A percentile compares a stretch with the other conserved stretches of the same genome.
phyloP scores from a whole-genome alignment of 2,329 filamentous ascomycete species.

The Pyricularia pennisetigena region DNA sequence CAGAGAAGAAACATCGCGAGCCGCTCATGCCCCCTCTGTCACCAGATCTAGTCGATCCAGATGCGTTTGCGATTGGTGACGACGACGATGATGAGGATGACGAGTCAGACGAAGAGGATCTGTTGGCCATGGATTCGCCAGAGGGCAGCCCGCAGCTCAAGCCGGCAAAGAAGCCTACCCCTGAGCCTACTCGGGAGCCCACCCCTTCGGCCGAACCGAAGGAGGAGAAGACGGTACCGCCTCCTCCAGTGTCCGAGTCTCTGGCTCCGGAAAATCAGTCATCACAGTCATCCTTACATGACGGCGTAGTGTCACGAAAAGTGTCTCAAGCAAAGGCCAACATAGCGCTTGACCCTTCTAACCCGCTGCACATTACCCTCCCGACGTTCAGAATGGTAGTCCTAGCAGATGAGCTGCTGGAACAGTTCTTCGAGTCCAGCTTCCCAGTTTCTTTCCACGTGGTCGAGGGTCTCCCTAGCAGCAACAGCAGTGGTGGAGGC shows the following conservation, averaged over 20 bases:
- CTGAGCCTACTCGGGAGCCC: not conserved
- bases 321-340: slow-evolving; percentile 64
- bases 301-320: slow-evolving; percentile 21
- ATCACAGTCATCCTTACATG: slow-evolving; percentile 13
- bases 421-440: slow-evolving; percentile 95
- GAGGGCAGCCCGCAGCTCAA: slow-evolving; percentile 25
- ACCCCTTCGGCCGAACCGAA: not conserved
- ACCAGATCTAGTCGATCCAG: slow-evolving; percentile 20
- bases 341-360: slow-evolving; percentile 80
- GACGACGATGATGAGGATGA: slow-evolving; percentile 52
- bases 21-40: slow-evolving; percentile 7
- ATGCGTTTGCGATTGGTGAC: slow-evolving; percentile 67
- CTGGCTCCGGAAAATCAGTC: not conserved
- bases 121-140: slow-evolving; percentile 49
- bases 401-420: slow-evolving; percentile 86
- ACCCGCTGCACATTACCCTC: slow-evolving; percentile 89
- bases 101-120: slow-evolving; percentile 39
- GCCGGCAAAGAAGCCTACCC: not conserved
- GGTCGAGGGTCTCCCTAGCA: slow-evolving; percentile 47
- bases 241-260: not conserved
- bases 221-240: not conserved
- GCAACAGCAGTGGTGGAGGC: slow-evolving; percentile 9
- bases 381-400: slow-evolving; percentile 99
- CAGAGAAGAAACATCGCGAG: slow-evolving; percentile 12
- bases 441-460: slow-evolving; percentile 91